Base-by-base conservation (phyloP, 495 filamentous ascomycete genomes). In the Tirmania nivea region DNA sequence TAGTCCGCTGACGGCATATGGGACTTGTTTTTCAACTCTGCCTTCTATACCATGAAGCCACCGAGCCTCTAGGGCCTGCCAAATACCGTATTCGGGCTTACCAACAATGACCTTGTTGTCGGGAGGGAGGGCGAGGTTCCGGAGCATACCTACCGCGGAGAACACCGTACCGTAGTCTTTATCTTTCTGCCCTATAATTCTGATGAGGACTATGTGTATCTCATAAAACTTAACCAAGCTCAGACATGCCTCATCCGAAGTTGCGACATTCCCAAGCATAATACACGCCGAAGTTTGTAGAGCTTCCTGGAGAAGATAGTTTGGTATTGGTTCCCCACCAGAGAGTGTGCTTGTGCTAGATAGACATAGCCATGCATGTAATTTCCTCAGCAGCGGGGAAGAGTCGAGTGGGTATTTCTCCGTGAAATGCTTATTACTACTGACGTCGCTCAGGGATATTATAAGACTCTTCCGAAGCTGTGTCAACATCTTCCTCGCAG, bases 211-310 rank as follows among this genome's bases (percentile, higher is more conserved):
- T 9, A 67, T 62, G 52, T 82, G 78, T 7, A 85, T 69, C 7
- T 69, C 66, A 10, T 69, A 58, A 2, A 72, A 63, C 12, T 67
- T 67, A 6, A 83, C 74, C 52, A 88, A 75, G 37, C 70, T 56
- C 21, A 62, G 65, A 60, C 78, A 82, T 11, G 76, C 66, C 49
- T 71, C 73, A 58, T 87, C 81, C 1, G 80, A 82, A 55, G 82
- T 77, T 45, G 78, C 75, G n/a, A 88, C 59, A 60, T 89, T 90
- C 19, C 84, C 84, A 7, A 88, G 73, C 55, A 82, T 74, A 16
- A 88, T 68, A 60, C 83, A 88, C 14, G 81, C 78, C 34, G 79
- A 80, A n/a, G 80, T 74, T 57, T 80, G 80, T 1, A 87, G 72
- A 49, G 81, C 62, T 10, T 55, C 56, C 19, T 54, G 54, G 9